Conservation (phyloP, 1,284 basidiomycete species). For the Phellinidium pouzarii region DNA sequence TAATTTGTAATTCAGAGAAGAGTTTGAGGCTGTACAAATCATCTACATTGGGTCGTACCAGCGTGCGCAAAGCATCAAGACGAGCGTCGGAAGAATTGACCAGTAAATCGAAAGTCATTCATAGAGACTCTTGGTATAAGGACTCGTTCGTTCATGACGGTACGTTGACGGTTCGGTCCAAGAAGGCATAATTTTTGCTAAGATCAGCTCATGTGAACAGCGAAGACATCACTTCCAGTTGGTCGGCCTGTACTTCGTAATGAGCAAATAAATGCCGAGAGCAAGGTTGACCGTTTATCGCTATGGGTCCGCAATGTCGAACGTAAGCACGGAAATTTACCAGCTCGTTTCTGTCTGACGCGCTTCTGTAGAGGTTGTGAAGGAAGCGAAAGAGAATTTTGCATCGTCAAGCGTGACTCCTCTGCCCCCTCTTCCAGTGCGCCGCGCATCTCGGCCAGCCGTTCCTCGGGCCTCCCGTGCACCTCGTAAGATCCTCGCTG, state of each 20-base stretch:
- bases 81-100: constrained; percentile 23
- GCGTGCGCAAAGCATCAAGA: constrained; percentile 22
- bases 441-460: constrained; percentile 45
- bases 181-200: constrained; percentile 13
- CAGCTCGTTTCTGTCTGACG: constrained; percentile 11
- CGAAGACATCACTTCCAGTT: constrained; percentile 42
- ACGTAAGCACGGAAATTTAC: constrained; percentile 41
- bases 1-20: constrained; percentile 35
- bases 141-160: constrained; percentile 38
- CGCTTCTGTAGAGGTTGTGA: constrained; percentile 54
- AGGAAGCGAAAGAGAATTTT: constrained; percentile 67
- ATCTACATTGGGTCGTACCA: constrained; percentile 33
- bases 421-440: constrained; percentile 53
- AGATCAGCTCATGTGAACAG: constrained; percentile 21
- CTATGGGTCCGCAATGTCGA: constrained; percentile 75
- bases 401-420: constrained; percentile 42
- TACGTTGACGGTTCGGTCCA: constrained; percentile 22
- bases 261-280: constrained; percentile 45
- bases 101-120: constrained; percentile 21
- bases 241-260: constrained; percentile 45
- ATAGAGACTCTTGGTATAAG: constrained; percentile 43
- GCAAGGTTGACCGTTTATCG: constrained; percentile 58
- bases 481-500: constrained; percentile 56
- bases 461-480: constrained; percentile 41
- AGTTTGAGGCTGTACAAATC: constrained; percentile 49